Evolutionary conservation across 441 rosid species (phyloP), one percentile per base, ranked within the genome.

Genomic region (Populus trichocarpa): DNA sequence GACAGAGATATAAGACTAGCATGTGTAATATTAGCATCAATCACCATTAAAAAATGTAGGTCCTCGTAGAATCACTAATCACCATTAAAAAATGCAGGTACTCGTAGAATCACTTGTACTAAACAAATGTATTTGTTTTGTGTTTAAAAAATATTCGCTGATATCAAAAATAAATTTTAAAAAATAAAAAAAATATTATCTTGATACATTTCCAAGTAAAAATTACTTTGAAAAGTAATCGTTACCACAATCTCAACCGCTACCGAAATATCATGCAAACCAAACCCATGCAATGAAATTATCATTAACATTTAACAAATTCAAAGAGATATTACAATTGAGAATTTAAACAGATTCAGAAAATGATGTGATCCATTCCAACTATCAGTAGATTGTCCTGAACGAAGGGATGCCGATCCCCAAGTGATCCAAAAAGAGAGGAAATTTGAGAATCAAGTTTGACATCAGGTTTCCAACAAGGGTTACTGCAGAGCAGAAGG

Each of bases 331-430:
- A 9, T 38, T 38, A 38, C 1, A 1, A 38, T 38, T 38, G 42
- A 38, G 42, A 38, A 38, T 38, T 38, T 38, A 38, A 38, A 38
- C 3, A 38, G 42, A 89, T 67, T 90, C 95, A 0, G 72, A 92
- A 69, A 87, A 78, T 85, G 89, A 46, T 69, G 90, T 93, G 84
- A 89, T 93, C 67, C 86, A 85, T 82, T 94, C 97, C 5, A 76
- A 69, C 14, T 86, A 91, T 42, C 96, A 92, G 82, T 94, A 90
- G 82, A 85, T 92, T 46, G 87, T 89, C 64, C 92, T 88, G 0
- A 79, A 84, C 1, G 98, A 93, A 84, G 98, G 98, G 20, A 94
- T 94, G 97, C 98, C 98, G 5, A 77, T 86, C 9, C 0, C 88
- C 83, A 0, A n/a, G n/a, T n/a, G n/a, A n/a, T n/a, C n/a, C 0